Evolutionary conservation across 352 stramenopile species (phyloP).

Genomic region (Phytophthora europaea): DNA sequence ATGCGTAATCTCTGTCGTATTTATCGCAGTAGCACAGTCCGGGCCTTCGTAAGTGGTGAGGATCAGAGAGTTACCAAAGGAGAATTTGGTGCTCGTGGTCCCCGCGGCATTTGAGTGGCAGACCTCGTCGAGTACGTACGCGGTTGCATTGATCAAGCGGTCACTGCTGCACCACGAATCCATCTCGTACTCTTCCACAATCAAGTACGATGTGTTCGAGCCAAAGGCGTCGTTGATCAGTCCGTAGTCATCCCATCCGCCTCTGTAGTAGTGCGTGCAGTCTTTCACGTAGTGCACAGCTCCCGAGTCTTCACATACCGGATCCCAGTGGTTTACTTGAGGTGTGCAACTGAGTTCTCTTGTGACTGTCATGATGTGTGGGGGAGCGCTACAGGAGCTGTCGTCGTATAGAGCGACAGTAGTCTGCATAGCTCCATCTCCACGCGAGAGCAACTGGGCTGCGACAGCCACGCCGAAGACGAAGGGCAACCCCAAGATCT

Average conservation of each 20-base stretch:
- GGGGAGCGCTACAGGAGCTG: neutral
- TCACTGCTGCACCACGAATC: neutral
- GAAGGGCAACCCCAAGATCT: neutral
- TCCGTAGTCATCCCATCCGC: neutral
- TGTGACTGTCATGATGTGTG: neutral
- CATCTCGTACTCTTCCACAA: neutral
- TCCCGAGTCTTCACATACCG: neutral
- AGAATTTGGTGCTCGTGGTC: neutral
- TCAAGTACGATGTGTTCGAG: neutral
- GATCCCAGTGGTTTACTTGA: too few species aligned
- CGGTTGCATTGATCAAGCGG: neutral
- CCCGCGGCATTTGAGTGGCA: neutral
- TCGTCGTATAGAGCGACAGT: neutral
- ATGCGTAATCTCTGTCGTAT: neutral
- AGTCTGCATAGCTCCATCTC: neutral
- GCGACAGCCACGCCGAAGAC: neutral
- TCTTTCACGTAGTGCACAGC: neutral
- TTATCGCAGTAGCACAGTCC: neutral
- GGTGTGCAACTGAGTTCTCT: too few species aligned
- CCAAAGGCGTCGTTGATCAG: neutral
- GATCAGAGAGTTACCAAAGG: neutral
- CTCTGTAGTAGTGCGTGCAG: neutral
- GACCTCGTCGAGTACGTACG: neutral
- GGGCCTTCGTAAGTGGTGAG: neutral
- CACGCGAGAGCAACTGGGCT: neutral